Conservation (phyloP, 148 eudicot genomes). For the Tetragonia tetragonoides region DNA sequence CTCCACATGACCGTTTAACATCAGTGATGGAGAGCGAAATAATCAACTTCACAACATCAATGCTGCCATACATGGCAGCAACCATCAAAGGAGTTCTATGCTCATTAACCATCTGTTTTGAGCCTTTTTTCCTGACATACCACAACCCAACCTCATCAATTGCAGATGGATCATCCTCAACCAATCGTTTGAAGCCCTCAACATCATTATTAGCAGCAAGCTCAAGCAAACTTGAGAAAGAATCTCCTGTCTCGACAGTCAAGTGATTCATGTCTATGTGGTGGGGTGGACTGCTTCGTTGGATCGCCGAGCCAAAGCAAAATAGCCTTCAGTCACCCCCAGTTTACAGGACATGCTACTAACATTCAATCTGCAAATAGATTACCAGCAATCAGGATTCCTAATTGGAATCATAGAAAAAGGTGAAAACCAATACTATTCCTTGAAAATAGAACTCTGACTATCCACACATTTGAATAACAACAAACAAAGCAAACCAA, state of each 20-base stretch:
- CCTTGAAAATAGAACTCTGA: not conserved
- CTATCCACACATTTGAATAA: not conserved
- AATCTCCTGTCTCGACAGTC: constrained; percentile 54
- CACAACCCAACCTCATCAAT: constrained; percentile 57
- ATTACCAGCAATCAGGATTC: not conserved
- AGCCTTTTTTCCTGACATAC: constrained; percentile 66
- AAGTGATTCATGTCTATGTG: constrained; percentile 38
- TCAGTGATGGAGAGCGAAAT: constrained; percentile 51
- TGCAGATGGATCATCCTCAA: constrained; percentile 43
- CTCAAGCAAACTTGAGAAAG: constrained; percentile 57
- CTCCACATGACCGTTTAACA: constrained; percentile 55
- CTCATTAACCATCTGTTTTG: constrained; percentile 61
- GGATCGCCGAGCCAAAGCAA: not conserved
- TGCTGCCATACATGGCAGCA: constrained; percentile 66
- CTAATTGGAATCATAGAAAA: not conserved
- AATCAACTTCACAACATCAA: constrained; percentile 56
- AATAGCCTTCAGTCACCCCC: constrained; percentile 8
- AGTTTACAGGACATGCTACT: constrained; percentile 11
- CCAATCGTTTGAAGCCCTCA: constrained; percentile 42
- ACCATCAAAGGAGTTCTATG: constrained; percentile 80
- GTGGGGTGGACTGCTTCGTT: not conserved
- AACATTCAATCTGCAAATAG: constrained; percentile 18
- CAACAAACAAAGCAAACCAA: not conserved
- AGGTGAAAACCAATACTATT: not conserved
- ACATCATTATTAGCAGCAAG: constrained; percentile 71